Percentiles rank a stretch among this genome's conserved stretches.
Evolutionary conservation across 768 basidiomycete genomes (phyloP).

Genomic region (Rhizopogon rudus): DNA sequence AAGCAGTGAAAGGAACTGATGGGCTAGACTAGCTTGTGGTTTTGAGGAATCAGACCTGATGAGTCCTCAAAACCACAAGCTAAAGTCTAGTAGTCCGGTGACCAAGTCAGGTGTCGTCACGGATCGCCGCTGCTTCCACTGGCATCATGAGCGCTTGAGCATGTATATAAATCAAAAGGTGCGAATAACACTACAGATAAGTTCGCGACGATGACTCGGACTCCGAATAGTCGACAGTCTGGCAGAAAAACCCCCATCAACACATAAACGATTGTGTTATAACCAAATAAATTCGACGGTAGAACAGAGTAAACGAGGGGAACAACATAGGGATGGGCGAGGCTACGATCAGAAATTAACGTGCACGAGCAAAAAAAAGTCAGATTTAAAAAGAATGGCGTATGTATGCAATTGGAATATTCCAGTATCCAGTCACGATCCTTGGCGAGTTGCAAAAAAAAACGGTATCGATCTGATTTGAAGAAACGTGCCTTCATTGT

Average conservation of each 20-base stretch:
- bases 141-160: too few species aligned
- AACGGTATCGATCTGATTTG: not conserved
- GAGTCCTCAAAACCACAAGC: not conserved
- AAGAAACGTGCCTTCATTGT: not conserved
- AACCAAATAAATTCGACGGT: not conserved
- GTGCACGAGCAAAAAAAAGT: slow-evolving; percentile 9
- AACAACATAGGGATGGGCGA: slow-evolving; percentile 23
- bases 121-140: not conserved
- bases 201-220: too few species aligned
- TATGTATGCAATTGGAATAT: slow-evolving; percentile 4
- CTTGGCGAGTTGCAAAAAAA: not conserved
- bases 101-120: not conserved
- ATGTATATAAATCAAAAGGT: too few species aligned
- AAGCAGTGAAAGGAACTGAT: not conserved
- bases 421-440: not conserved
- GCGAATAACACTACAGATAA: too few species aligned
- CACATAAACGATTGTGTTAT: not conserved
- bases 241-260: too few species aligned
- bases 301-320: slow-evolving; percentile 11
- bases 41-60: too few species aligned
- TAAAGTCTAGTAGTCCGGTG: not conserved
- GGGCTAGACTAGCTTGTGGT: too few species aligned
- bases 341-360: slow-evolving; percentile 19
- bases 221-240: too few species aligned
- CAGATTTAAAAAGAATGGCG: slow-evolving; percentile 4